Conservation (phyloP, 108 stramenopile species). For the Mediolabrus comicus region DNA sequence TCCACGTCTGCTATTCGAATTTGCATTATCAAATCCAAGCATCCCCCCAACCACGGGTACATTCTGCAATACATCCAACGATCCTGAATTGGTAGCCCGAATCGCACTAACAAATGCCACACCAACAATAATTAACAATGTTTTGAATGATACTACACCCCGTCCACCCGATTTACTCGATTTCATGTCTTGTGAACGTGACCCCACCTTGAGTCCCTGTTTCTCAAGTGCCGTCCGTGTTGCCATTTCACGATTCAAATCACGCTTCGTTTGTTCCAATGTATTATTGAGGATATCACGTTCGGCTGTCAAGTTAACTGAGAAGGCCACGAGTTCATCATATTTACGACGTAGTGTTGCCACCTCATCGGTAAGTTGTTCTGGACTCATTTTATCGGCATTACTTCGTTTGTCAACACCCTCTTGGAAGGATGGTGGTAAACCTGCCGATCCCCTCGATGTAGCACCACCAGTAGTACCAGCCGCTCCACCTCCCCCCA, state of each 20-base stretch:
- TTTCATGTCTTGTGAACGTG: slow-evolving; percentile 11
- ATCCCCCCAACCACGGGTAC: slow-evolving; percentile 37
- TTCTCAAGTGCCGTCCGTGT: slow-evolving; percentile 61
- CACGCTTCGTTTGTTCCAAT: slow-evolving; percentile 87
- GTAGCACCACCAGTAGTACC: neutral
- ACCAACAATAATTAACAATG: slow-evolving; percentile 23
- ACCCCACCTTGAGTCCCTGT: slow-evolving; percentile 34
- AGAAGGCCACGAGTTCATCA: slow-evolving; percentile 90
- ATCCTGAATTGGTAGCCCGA: slow-evolving; percentile 37
- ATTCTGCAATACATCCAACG: slow-evolving; percentile 25
- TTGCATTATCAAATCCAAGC: slow-evolving; percentile 31
- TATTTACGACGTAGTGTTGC: slow-evolving; percentile 85
- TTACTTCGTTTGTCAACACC: slow-evolving; percentile 31
- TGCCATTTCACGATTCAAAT: slow-evolving; percentile 83
- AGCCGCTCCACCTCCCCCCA: neutral
- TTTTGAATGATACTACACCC: slow-evolving; percentile 3
- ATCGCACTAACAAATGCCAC: slow-evolving; percentile 34
- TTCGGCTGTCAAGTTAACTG: slow-evolving; percentile 91
- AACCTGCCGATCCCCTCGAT: neutral
- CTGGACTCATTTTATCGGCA: slow-evolving; percentile 68
- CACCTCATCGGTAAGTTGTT: slow-evolving; percentile 75
- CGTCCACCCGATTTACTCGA: slow-evolving; percentile 18
- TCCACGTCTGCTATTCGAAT: neutral
- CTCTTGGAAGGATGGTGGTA: slow-evolving; percentile 6
- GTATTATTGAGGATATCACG: slow-evolving; percentile 92